phyloP scores from a whole-genome alignment of 805 yeast species.

The Ogataea naganishii region DNA sequence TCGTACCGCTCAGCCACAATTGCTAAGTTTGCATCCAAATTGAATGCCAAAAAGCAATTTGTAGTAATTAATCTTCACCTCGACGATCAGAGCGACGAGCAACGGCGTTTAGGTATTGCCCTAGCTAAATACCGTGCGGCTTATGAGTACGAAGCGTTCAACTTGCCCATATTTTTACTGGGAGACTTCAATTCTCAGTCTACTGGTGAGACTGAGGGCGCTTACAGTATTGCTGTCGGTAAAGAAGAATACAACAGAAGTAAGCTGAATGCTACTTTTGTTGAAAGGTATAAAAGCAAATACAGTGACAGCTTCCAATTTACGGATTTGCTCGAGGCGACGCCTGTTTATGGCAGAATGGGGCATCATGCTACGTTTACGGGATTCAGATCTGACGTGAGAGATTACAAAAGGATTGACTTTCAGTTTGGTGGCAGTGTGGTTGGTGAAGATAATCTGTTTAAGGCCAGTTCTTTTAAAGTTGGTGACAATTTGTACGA shows the following conservation, averaged over 20 bases:
- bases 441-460: conserved; percentile 8
- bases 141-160: conserved; percentile 25
- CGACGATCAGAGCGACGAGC: conserved; percentile 37
- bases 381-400: conserved; percentile 24
- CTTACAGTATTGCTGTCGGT: conserved; percentile 22
- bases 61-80: conserved; percentile 39
- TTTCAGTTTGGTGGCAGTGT: conserved; percentile 25
- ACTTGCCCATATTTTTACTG: conserved; percentile 31
- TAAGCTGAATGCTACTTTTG: conserved; percentile 14
- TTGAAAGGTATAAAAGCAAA: conserved; percentile 10
- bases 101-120: conserved; percentile 37
- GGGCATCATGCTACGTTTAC: conserved; percentile 30
- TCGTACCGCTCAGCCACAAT: conserved; percentile 31
- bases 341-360: conserved; percentile 18
- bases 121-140: conserved; percentile 29
- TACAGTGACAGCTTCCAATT: conserved; percentile 15
- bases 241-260: conserved; percentile 3
- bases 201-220: conserved; percentile 28
- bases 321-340: conserved; percentile 17
- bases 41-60: conserved; percentile 26
- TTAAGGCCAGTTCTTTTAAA: conserved; percentile 12
- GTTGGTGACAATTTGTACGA: conserved; percentile 29
- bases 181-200: conserved; percentile 53
- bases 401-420: conserved; percentile 27
- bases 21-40: conserved; percentile 21